Evolutionary conservation across 106 monocot species (phyloP).

Genomic region (Acorus calamus): DNA sequence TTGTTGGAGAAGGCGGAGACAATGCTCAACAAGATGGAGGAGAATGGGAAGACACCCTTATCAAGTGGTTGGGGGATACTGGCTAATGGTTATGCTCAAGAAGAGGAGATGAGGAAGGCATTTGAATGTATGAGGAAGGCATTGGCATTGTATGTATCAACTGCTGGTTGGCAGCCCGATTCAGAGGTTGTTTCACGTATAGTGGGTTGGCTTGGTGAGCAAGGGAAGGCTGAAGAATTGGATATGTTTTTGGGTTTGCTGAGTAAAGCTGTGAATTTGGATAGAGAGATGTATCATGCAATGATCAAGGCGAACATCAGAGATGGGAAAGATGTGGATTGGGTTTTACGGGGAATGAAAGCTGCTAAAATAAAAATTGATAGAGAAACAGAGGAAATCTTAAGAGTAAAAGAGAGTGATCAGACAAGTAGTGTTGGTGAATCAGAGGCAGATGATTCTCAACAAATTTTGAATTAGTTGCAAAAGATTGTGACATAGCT

Average conservation of each 20-base stretch:
- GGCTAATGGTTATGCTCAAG: constrained; percentile 43
- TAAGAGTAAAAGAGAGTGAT: not conserved
- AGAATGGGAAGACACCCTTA: constrained; percentile 40
- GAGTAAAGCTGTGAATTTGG: constrained; percentile 28
- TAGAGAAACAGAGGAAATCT: constrained; percentile 24
- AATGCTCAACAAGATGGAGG: constrained; percentile 39
- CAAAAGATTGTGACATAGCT: too few species aligned
- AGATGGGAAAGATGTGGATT: constrained; percentile 32
- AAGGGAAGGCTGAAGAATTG: constrained; percentile 19
- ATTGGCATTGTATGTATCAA: constrained; percentile 34
- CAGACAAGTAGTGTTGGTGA: too few species aligned
- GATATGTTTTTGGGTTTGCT: constrained; percentile 51
- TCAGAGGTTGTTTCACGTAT: constrained; percentile 20
- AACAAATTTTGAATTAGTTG: too few species aligned
- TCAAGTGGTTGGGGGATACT: constrained; percentile 61
- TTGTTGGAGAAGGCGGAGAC: constrained; percentile 67
- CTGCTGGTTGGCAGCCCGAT: constrained; percentile 47
- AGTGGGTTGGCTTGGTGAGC: constrained; percentile 43
- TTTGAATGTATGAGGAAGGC: constrained; percentile 55
- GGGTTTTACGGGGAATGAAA: constrained; percentile 37
- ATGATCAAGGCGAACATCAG: constrained; percentile 43
- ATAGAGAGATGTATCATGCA: constrained; percentile 49
- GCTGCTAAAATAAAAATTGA: constrained; percentile 28
- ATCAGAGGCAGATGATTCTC: too few species aligned
- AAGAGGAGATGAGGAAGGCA: constrained; percentile 43